A percentile compares a stretch with the other conserved stretches of the same genome.
phyloP scores from a whole-genome alignment of 257 asterid genomes.

The Perilla frutescens region DNA sequence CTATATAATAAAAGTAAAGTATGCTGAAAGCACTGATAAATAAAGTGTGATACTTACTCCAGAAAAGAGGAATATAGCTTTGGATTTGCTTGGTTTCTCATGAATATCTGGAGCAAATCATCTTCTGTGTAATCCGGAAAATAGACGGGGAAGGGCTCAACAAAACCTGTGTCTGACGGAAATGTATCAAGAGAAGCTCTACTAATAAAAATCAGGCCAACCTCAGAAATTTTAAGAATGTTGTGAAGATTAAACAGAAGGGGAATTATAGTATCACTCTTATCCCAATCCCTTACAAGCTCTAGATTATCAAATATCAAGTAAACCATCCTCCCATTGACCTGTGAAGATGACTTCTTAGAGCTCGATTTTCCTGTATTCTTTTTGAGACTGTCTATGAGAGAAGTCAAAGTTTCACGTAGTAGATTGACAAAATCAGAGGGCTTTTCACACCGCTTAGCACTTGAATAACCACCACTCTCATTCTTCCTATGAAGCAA shows the following conservation, averaged over 20 bases:
- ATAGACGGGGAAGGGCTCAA: constrained; percentile 74
- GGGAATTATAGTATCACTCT: constrained; percentile 57
- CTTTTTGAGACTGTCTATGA: constrained; percentile 57
- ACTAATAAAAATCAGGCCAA: constrained; percentile 83
- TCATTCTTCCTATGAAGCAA: constrained; percentile 76
- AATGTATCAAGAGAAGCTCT: constrained; percentile 73
- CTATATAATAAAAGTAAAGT: constrained; percentile 4
- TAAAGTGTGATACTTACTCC: constrained; percentile 58
- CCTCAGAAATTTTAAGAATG: constrained; percentile 76
- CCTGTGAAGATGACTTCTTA: constrained; percentile 51
- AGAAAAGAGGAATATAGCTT: constrained; percentile 85
- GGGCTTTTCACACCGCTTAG: constrained; percentile 82
- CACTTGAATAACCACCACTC: constrained; percentile 69
- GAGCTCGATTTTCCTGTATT: constrained; percentile 50
- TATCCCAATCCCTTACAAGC: constrained; percentile 79
- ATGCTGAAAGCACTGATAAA: constrained; percentile 8
- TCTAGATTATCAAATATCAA: constrained; percentile 81
- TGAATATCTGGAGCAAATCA: constrained; percentile 72
- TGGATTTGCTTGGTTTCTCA: constrained; percentile 64
- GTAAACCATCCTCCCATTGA: constrained; percentile 79
- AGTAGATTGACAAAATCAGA: constrained; percentile 84
- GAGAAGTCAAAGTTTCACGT: constrained; percentile 65
- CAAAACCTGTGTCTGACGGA: constrained; percentile 74
- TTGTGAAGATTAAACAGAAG: constrained; percentile 74
- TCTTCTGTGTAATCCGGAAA: constrained; percentile 87